Evolutionary conservation across 768 basidiomycete genomes (phyloP), one percentile per base, ranked within the genome.

Genomic region (Galerina sulciceps): DNA sequence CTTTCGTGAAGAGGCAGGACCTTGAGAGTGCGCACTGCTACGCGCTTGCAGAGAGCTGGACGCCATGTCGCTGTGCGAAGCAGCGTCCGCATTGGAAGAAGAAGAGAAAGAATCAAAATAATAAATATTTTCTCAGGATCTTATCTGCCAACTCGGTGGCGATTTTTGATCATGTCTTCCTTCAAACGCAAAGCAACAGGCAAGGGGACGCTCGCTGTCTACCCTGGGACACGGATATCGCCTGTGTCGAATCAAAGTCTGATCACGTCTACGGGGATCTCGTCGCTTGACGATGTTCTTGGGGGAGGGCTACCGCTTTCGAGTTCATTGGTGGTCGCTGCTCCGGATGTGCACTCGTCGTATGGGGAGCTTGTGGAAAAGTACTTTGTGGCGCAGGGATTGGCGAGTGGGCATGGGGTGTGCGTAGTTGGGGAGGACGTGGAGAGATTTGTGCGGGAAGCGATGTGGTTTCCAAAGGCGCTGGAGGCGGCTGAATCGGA

Each of bases 241-340:
- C 80, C 87, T 6, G 79, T 81, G 31, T 85, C 88, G 4, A 70
- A 79, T 37, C 76, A 81, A 17, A 88, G 84, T 0, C 66, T 79
- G 55, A 75, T 89, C 59, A 86, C 84, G 6, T 96, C 96, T 1
- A 93, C 93, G 4, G 97, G 97, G 2, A 86, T 99, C 9, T 88
- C 94, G 23, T 94, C 95, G 11, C 80, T 99, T 18, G 97, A 99
- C 73, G 97, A 99, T 70, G 85, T 99, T 60, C 85, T 99, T 38
- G 95, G 95, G 54, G 95, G 94, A 26, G 94, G 95, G 15, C 72
- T 97, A 36, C 94, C 96, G 11, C 81, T 96, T 55, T 89, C 91
- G 2, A 90, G 89, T 60, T 84, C 84, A 13, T 74, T 93, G 51
- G 79, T 89, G 26, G 74, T 92, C 34, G 81, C 91, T 41, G 88